Base-by-base conservation (phyloP, 176 grass and related monocot genomes). In the Musa schizocarpa region DNA sequence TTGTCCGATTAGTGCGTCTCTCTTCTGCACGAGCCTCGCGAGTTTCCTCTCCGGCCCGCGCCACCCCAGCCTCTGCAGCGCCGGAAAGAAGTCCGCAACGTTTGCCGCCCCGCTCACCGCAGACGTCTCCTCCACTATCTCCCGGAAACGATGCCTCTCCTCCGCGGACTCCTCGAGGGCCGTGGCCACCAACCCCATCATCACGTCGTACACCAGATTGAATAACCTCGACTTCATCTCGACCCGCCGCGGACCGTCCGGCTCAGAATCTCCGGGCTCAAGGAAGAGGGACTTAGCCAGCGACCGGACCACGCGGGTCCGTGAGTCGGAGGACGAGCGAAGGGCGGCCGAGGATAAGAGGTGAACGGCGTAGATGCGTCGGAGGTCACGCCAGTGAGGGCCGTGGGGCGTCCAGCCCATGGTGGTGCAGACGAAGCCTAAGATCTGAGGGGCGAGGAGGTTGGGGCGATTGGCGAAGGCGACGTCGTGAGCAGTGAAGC, bases 81-180 rank as follows among this genome's bases (percentile, higher is more conserved):
- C 13, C 13, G 81, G 81, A 63, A 83, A 13, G 34, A 65, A 83
- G 63, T 83, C 81, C 55, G n/a, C 74, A 7, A 7, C 1, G 48
- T 69, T 63, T 4, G 9, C 9, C 11, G 20, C 53, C 8, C 81
- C 67, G 0, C 27, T 73, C 8, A 24, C 8, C 6, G 53, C 23
- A 13, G 73, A 77, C 74, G 67, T 29, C 2, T 14, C 55, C 9
- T 26, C 9, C n/a, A 78, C 11, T 26, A 71, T 17, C 63, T 65
- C 16, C 8, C 11, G 53, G 34, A 77, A 0, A 26, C 27, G 63
- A 21, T 13, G 24, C 7, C 62, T 17, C 17, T 23, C 75, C 76
- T 50, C 63, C 22, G 83, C 84, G 11, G 54, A 72, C 59, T 19
- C 50, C 56, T 58, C 50, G 0, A 25, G 54, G 13, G 19, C 43